Base-by-base conservation (phyloP, 2,329 filamentous ascomycete species). In the Ilyonectria mors-panacis region DNA sequence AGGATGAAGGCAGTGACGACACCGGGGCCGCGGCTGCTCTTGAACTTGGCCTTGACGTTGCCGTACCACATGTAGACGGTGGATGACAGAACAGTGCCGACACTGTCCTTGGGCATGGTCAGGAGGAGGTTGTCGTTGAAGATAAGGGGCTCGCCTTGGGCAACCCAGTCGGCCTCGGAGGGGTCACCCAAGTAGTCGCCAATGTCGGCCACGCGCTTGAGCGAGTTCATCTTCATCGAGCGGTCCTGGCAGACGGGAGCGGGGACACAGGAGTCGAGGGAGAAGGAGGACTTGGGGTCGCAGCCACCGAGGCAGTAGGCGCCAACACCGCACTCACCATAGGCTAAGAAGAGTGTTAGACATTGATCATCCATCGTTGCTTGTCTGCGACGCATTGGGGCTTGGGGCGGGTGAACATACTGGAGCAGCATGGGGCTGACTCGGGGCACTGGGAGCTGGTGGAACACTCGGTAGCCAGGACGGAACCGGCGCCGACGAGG, bases 1-100 rank as follows among this genome's bases (percentile, higher is more conserved):
- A 98, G 86, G 80, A 99, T 99, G 79, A 99, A 99, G 33, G 94
- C 95, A 2, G 94, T 97, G n/a, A 99, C 93, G 23, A 99, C 96
- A 86, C 96, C 96, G 51, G 86, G 84, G 65, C 94, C 95, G 76
- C 93, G 91, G 71, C 92, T 92, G 0, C 94, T 95, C 86, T 94
- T 96, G 81, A 98, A 85, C 63, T 85, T 93, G 61, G 94, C 94
- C 80, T 92, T 93, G 76, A 97, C 91, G 81, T 93, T 97, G 78
- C 96, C 96, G 81, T 98, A 99, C 96, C 96, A 98, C 82, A 99
- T 91, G 83, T 98, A 98, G 72, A 90, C 87, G 65, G 94, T 95
- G 8, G 89, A 87, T 70, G 94, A 93, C 62, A 99, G 83, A 51
- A 99, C 89, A 10, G 96, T 98, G 62, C 96, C 96, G 45, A 94